Conservation (phyloP, 1,139 yeast genomes). For the Debaryomyces fabryi region DNA sequence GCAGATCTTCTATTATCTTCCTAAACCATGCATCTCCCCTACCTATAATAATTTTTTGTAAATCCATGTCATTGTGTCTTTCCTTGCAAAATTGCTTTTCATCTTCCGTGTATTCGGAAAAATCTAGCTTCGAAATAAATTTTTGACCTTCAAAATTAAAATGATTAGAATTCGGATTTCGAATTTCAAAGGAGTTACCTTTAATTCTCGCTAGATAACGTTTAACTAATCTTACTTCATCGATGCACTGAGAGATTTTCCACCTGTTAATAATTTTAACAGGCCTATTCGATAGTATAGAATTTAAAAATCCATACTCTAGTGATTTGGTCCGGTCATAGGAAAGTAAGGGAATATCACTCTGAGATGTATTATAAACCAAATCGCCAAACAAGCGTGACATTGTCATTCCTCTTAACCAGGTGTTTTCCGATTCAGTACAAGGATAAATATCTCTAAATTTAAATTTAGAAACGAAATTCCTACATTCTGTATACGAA, state of each 20-base stretch:
- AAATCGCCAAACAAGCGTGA: constrained; percentile 46
- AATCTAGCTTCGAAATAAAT: constrained; percentile 5
- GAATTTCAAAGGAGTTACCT: not conserved
- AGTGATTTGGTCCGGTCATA: constrained; percentile 33
- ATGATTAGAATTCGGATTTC: not conserved
- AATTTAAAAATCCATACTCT: constrained; percentile 25
- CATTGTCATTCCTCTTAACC: constrained; percentile 49
- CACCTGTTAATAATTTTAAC: constrained; percentile 36
- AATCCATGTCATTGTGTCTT: constrained; percentile 19
- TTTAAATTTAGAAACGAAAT: constrained; percentile 38
- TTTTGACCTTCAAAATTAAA: not conserved
- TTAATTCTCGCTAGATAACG: not conserved
- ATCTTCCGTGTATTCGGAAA: not conserved
- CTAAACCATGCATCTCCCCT: constrained; percentile 26
- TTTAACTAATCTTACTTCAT: constrained; percentile 27
- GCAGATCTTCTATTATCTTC: constrained; percentile 22
- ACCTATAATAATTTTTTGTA: constrained; percentile 30
- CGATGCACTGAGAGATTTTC: constrained; percentile 34
- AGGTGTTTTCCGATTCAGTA: constrained; percentile 34
- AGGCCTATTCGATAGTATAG: constrained; percentile 19
- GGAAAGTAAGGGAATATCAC: constrained; percentile 18
- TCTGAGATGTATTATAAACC: constrained; percentile 23
- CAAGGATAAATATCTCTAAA: constrained; percentile 54
- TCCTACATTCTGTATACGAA: constrained; percentile 48
- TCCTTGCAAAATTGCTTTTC: not conserved